Base-by-base conservation (phyloP, 768 basidiomycete genomes). In the Termitomyces sp. region DNA sequence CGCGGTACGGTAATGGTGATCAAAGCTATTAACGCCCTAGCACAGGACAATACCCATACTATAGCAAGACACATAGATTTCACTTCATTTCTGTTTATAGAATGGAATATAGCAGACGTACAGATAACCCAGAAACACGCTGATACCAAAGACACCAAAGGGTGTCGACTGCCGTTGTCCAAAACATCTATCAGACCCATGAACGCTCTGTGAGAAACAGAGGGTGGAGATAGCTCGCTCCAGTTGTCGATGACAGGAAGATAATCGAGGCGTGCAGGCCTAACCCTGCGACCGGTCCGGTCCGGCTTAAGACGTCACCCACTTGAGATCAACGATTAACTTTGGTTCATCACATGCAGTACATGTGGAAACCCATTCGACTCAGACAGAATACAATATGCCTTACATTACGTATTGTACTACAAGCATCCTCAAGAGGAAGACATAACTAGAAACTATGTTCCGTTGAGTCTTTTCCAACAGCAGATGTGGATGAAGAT, bases 401-500 rank as follows among this genome's bases (percentile, higher is more conserved):
- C 33, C 31, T n/a, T 49, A 49, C 31, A 49, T 34, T 51, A 51
- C 20, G 34, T 18, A 51, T 50, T 12, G 49, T 61, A 28, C 18
- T 29, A 42, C 22, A 34, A 33, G 20, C 52, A 55, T 26, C 33
- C 24, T 13, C 9, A 1, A 24, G 22, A 44, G 20, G 20, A 22
- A 31, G 8, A 22, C 18, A 2, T 28, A 28, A 18, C 66, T 68
- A 92, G 77, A 95, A 96, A 12, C 79, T 75, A 65, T 94, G 86
- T 71, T 96, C 94, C 18, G 94, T 96, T 20, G 94, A 95, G 68
- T 93, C 93, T 66, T 86, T 84, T 29, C 94, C 94, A 57, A 86
- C 72, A 16, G 90, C 81, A 9, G 87, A 90, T 4, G 93, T 94
- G 65, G 88, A 90, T 31, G 92, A 92, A 10, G 92, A 94, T 56